Percentiles rank a stretch among this genome's conserved stretches.
phyloP scores from a whole-genome alignment of 2,329 filamentous ascomycete species.

The Hortaea werneckii region DNA sequence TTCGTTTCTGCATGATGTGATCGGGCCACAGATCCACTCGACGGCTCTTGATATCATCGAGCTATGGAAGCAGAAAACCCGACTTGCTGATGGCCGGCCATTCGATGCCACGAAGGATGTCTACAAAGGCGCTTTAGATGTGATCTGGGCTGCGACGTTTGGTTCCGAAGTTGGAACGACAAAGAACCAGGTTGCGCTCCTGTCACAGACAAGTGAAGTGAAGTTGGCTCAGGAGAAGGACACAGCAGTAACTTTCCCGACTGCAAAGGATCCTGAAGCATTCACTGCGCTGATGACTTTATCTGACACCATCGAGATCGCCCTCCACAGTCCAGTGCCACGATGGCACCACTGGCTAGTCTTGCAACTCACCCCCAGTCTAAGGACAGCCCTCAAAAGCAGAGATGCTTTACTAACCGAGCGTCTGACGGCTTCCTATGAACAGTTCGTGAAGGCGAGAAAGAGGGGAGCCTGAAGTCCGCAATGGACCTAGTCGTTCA shows the following conservation, averaged over 20 bases:
- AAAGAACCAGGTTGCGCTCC: slow-evolving; percentile 6
- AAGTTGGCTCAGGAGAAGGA: background rate
- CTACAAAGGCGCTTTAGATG: slow-evolving; percentile 27
- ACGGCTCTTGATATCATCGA: slow-evolving; percentile 16
- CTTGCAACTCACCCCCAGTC: slow-evolving; percentile 5
- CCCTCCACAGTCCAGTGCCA: slow-evolving; percentile 15
- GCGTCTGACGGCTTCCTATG: slow-evolving; percentile 24
- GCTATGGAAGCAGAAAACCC: slow-evolving; percentile 23
- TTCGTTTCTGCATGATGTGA: slow-evolving; percentile 20
- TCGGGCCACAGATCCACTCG: slow-evolving; percentile 19
- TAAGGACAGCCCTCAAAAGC: slow-evolving; percentile 5
- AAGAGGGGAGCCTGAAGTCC: slow-evolving; percentile 22
- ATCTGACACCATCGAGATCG: slow-evolving; percentile 11
- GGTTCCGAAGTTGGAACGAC: slow-evolving; percentile 24
- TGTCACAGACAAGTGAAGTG: slow-evolving; percentile 2
- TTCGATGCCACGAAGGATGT: slow-evolving; percentile 29
- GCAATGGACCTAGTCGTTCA: slow-evolving; percentile 29
- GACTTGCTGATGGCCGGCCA: slow-evolving; percentile 20
- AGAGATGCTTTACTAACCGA: slow-evolving; percentile 26
- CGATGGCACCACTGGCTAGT: slow-evolving; percentile 16
- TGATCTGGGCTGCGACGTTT: slow-evolving; percentile 30
- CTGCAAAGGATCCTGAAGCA: slow-evolving; percentile 10
- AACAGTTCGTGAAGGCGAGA: slow-evolving; percentile 4
- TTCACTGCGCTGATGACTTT: slow-evolving; percentile 15
- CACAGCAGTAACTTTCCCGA: slow-evolving; percentile 9